Conservation (phyloP, 345 rosid species). For the Hibiscus mutabilis region DNA sequence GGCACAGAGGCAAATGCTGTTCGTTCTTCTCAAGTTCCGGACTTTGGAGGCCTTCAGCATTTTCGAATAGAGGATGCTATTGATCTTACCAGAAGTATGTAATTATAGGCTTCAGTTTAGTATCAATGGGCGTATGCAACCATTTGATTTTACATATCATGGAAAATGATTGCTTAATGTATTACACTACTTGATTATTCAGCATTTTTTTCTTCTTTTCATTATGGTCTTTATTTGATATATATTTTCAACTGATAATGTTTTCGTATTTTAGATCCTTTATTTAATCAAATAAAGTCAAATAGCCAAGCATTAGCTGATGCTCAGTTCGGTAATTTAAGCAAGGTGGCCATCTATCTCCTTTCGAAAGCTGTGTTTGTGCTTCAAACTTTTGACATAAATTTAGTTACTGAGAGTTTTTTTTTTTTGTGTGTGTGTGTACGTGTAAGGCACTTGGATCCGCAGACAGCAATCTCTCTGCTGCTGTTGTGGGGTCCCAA, state of each 20-base stretch:
- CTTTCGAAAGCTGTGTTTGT: not conserved
- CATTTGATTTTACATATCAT: not conserved
- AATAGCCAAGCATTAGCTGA: conserved; percentile 36
- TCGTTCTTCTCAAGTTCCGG: conserved; percentile 38
- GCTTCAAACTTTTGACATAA: conserved; percentile 1
- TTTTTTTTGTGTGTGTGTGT: not conserved
- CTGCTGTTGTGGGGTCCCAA: conserved; percentile 29
- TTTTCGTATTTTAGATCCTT: conserved; percentile 31
- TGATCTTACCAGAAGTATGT: conserved; percentile 47
- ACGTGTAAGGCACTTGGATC: conserved; percentile 28
- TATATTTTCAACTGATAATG: not conserved
- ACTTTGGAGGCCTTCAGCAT: conserved; percentile 40
- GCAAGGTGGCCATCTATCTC: conserved; percentile 34
- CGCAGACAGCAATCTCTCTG: conserved; percentile 29
- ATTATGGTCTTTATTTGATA: not conserved
- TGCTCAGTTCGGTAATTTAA: conserved; percentile 35
- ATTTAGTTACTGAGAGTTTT: conserved; percentile 14
- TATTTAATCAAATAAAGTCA: conserved; percentile 49
- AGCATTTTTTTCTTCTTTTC: not conserved
- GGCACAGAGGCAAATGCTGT: conserved; percentile 31
- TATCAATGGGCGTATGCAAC: not conserved
- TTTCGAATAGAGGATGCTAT: conserved; percentile 44
- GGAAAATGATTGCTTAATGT: not conserved
- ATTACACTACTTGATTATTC: not conserved
- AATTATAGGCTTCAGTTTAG: not conserved